A percentile compares a stretch with the other conserved stretches of the same genome.
phyloP scores from a whole-genome alignment of 2,329 filamentous ascomycete species.

The Fusarium avenaceum region DNA sequence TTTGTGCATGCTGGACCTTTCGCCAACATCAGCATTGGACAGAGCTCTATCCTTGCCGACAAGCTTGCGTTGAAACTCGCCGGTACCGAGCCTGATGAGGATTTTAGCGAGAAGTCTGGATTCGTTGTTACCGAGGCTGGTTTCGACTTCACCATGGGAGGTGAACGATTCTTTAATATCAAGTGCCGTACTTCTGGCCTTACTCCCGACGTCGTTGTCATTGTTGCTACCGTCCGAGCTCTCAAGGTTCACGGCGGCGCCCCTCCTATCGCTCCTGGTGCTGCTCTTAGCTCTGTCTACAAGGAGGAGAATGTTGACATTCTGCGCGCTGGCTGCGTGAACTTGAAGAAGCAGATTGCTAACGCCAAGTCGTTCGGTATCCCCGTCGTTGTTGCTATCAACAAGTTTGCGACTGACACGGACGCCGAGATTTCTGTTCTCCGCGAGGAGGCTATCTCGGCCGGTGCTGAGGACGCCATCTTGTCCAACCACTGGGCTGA shows the following conservation, averaged over 20 bases:
- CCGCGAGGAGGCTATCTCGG: slow-evolving; percentile 89
- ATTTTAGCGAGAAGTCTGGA: slow-evolving; percentile 83
- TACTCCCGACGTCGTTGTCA: slow-evolving; percentile 90
- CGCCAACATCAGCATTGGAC: slow-evolving; percentile 97
- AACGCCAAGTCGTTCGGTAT: slow-evolving; percentile 92
- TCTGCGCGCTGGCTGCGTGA: slow-evolving; percentile 89
- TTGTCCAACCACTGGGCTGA: slow-evolving; percentile 97
- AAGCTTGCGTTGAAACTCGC: slow-evolving; percentile 96
- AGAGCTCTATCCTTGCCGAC: slow-evolving; percentile 94
- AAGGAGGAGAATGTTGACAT: slow-evolving; percentile 93
- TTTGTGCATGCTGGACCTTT: slow-evolving; percentile 98
- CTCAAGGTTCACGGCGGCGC: slow-evolving; percentile 97
- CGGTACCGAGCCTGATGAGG: slow-evolving; percentile 92
- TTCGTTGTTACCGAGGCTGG: slow-evolving; percentile 97
- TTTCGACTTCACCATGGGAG: slow-evolving; percentile 99
- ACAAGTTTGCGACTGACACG: slow-evolving; percentile 95
- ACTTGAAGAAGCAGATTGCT: slow-evolving; percentile 93
- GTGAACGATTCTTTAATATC: slow-evolving; percentile 99
- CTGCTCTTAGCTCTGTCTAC: slow-evolving; percentile 88
- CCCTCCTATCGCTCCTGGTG: slow-evolving; percentile 91
- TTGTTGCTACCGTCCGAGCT: slow-evolving; percentile 94
- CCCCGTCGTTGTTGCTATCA: slow-evolving; percentile 96
- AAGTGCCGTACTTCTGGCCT: slow-evolving; percentile 97
- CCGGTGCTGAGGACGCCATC: slow-evolving; percentile 94
- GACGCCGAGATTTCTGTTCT: slow-evolving; percentile 91